These are phyloP conservation scores for Kuraishia borneana DNA, from an alignment of 805 yeast species.

Conservation along the genomic window DNA sequence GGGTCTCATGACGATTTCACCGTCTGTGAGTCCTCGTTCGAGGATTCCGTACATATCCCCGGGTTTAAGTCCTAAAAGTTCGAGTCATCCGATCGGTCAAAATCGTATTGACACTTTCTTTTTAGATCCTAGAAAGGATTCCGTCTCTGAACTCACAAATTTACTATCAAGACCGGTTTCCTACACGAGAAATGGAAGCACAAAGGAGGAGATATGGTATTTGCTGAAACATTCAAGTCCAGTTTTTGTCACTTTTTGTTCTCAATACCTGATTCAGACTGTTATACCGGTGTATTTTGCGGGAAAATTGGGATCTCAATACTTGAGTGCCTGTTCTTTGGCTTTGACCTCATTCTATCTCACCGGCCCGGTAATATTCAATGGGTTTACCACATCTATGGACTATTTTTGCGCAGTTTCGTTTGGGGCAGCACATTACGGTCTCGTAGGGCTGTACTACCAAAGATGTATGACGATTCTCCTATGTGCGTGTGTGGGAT, in stretches of 20 bases:
- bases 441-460: conserved; percentile 56
- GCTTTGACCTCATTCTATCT: conserved; percentile 73
- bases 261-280: conserved; percentile 55
- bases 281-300: conserved; percentile 75
- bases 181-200: background rate
- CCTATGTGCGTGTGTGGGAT: conserved; percentile 36
- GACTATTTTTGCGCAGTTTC: conserved; percentile 76
- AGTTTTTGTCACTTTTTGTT: conserved; percentile 49
- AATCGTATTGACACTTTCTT: background rate
- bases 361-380: conserved; percentile 62
- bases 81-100: background rate
- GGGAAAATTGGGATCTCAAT: conserved; percentile 59
- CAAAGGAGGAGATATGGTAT: conserved; percentile 21
- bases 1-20: background rate
- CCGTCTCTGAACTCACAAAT: background rate
- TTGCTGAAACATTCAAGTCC: conserved; percentile 38
- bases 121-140: background rate
- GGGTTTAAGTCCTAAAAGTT: background rate
- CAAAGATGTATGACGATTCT: conserved; percentile 54
- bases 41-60: background rate
- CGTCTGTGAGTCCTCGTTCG: background rate
- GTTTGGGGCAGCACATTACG: conserved; percentile 54
- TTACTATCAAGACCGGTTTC: background rate
- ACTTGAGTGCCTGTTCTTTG: conserved; percentile 64
- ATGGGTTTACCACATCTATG: conserved; percentile 65